These are phyloP conservation scores for Aspergillus bertholletiae DNA, from an alignment of 495 filamentous ascomycete species.

Conservation along the genomic window DNA sequence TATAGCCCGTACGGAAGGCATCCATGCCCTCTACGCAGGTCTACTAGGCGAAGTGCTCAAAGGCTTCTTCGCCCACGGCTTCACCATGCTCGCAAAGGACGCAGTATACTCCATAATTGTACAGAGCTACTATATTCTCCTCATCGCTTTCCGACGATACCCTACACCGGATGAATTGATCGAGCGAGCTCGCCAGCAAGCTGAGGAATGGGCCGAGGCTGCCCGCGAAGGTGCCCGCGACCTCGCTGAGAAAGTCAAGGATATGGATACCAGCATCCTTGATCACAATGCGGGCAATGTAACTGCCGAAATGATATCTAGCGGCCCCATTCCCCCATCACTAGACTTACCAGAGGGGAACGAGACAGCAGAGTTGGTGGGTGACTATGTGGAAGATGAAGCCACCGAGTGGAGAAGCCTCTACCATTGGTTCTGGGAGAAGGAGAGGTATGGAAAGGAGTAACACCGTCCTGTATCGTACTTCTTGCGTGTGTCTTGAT, in stretches of 20 bases:
- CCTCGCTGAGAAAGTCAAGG: constrained; percentile 28
- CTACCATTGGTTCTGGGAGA: constrained; percentile 48
- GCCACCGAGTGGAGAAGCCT: constrained; percentile 38
- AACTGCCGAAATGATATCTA: constrained; percentile 35
- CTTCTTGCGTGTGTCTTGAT: background rate
- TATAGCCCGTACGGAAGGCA: constrained; percentile 65
- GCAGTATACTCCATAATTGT: constrained; percentile 72
- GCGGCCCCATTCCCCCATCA: constrained; percentile 5
- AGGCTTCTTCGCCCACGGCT: constrained; percentile 81
- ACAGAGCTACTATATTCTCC: constrained; percentile 56
- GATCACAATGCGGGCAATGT: constrained; percentile 24
- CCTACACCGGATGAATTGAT: constrained; percentile 43
- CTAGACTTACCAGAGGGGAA: constrained; percentile 28
- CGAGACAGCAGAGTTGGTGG: constrained; percentile 45
- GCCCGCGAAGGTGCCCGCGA: constrained; percentile 42
- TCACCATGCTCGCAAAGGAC: constrained; percentile 89
- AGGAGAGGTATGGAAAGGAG: constrained; percentile 17
- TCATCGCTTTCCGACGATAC: constrained; percentile 36
- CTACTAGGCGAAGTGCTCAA: constrained; percentile 73
- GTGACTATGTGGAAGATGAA: constrained; percentile 47
- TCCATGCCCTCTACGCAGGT: constrained; percentile 71
- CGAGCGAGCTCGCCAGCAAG: constrained; percentile 39
- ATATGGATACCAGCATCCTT: constrained; percentile 25
- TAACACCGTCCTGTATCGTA: background rate
- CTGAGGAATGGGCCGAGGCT: constrained; percentile 41